Evolutionary conservation across 2,329 filamentous ascomycete species (phyloP).

Genomic region (Arthrobotrys sphaeroides): DNA sequence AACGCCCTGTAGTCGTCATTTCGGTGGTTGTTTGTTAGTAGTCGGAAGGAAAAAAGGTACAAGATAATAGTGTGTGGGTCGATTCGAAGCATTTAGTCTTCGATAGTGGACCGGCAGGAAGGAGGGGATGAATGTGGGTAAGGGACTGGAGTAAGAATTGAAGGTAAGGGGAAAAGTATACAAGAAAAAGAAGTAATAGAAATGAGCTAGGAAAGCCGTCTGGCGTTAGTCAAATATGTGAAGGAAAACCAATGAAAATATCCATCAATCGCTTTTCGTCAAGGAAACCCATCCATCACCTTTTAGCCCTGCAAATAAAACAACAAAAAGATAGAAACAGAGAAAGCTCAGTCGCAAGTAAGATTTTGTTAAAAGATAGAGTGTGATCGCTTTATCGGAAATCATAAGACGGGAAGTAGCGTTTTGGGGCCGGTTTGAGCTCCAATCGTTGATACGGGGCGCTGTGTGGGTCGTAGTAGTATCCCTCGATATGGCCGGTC

Average conservation of each 20-base stretch:
- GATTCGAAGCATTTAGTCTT: neutral
- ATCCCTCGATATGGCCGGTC: conserved; percentile 65
- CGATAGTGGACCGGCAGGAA: neutral
- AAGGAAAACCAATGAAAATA: conserved; percentile 1
- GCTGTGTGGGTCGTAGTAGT: conserved; percentile 68
- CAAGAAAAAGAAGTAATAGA: neutral
- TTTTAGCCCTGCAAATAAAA: neutral
- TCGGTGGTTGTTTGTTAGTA: neutral
- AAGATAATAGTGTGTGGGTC: neutral
- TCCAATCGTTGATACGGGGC: conserved; percentile 67
- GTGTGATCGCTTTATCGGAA: conserved; percentile 54
- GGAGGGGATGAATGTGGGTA: neutral
- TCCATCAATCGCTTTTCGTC: conserved; percentile 12
- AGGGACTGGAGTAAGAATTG: neutral
- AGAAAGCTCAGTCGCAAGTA: neutral
- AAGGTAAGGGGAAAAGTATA: neutral
- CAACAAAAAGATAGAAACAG: neutral
- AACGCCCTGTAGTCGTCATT: conserved; percentile 7
- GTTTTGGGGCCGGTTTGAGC: conserved; percentile 59
- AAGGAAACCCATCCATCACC: conserved; percentile 7
- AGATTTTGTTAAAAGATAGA: neutral
- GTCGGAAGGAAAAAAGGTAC: neutral
- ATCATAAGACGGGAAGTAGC: conserved; percentile 58
- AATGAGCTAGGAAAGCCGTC: neutral
- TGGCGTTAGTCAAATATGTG: neutral